Percentiles rank a stretch among this genome's conserved stretches.
These are phyloP conservation scores for Lasiodiplodia hormozganensis DNA, from an alignment of 2,329 filamentous ascomycete genomes.

Conservation along the genomic window DNA sequence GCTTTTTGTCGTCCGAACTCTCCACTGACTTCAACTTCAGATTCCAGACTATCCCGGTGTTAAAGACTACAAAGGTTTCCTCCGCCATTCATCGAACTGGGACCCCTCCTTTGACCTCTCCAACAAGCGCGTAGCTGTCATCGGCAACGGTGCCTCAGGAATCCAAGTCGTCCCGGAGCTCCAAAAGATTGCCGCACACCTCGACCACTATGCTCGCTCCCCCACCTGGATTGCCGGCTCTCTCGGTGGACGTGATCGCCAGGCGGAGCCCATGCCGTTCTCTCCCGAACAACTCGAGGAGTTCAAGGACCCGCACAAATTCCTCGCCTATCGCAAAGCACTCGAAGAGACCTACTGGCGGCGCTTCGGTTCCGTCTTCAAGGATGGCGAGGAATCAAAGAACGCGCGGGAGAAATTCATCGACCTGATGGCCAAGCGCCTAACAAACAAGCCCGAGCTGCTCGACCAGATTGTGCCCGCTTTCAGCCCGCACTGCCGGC, in stretches of 20 bases:
- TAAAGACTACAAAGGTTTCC: slow-evolving; percentile 59
- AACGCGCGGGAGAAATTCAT: slow-evolving; percentile 41
- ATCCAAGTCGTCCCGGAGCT: slow-evolving; percentile 69
- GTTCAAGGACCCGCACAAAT: slow-evolving; percentile 67
- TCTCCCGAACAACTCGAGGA: slow-evolving; percentile 60
- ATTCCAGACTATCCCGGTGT: slow-evolving; percentile 68
- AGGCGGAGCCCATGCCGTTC: slow-evolving; percentile 52
- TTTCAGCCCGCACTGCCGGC: slow-evolving; percentile 43
- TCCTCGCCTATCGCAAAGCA: slow-evolving; percentile 57
- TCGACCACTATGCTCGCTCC: slow-evolving; percentile 63
- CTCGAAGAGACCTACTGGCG: slow-evolving; percentile 66
- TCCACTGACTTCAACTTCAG: slow-evolving; percentile 31
- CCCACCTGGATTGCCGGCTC: slow-evolving; percentile 64
- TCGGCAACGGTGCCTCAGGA: slow-evolving; percentile 70
- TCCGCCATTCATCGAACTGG: slow-evolving; percentile 70
- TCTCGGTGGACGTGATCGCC: slow-evolving; percentile 56
- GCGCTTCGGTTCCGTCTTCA: slow-evolving; percentile 48
- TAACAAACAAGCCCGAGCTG: slow-evolving; percentile 49
- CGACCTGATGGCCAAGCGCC: slow-evolving; percentile 47
- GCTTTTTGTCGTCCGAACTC: neutral
- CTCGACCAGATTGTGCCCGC: slow-evolving; percentile 52
- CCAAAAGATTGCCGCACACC: slow-evolving; percentile 58
- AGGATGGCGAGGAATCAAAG: slow-evolving; percentile 45
- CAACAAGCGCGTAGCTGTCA: slow-evolving; percentile 65
- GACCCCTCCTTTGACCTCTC: slow-evolving; percentile 60